Base-by-base conservation (phyloP, 257 asterid genomes). In the Ilex asprella region DNA sequence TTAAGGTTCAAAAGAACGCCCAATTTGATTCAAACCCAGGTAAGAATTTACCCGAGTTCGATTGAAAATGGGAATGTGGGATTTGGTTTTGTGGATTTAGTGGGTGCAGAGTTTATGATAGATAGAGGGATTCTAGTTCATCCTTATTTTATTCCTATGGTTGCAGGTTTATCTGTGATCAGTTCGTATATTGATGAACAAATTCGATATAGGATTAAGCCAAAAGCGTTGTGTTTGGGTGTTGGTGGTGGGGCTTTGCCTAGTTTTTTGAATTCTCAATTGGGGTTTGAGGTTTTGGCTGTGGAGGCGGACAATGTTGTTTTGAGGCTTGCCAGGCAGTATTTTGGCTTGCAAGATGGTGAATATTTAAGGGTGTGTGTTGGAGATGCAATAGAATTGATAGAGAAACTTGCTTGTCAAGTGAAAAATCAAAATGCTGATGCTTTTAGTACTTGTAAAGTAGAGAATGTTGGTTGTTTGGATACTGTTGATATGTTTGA, bases 1-100 rank as follows among this genome's bases (percentile, higher is more conserved):
- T 59, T 91, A 80, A 84, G 98, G 86, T 91, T 86, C 58, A 88
- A 83, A 79, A 62, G 98, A 70, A 91, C 74, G 97, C 97, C 98
- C 4, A 84, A 88, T 81, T 77, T 84, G 16, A 81, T 91, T 56
- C 98, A 91, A 52, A 68, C 88, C 39, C 95, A 91, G 72, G 73
- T 88, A 55, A 76, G 80, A 56, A 84, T 91, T 47, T 70, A 53
- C 55, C 87, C 82, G 0, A 55, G 54, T 15, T 16, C 30, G 44
- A 65, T 54, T 16, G 81, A 53, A 16, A 46, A 50, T 35, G 41
- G 41, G 41, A 35, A 35, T 35, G 41, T 35, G 5, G 41, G 41
- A 0, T 35, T 4, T 8, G 29, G 32, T 16, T 76, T 63, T 49
- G 70, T 47, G 12, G 74, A 65, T 27, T 67, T 84, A 21, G 84